Evolutionary conservation across 176 grass and related monocot genomes (phyloP).

Genomic region (Otatea glauca): DNA sequence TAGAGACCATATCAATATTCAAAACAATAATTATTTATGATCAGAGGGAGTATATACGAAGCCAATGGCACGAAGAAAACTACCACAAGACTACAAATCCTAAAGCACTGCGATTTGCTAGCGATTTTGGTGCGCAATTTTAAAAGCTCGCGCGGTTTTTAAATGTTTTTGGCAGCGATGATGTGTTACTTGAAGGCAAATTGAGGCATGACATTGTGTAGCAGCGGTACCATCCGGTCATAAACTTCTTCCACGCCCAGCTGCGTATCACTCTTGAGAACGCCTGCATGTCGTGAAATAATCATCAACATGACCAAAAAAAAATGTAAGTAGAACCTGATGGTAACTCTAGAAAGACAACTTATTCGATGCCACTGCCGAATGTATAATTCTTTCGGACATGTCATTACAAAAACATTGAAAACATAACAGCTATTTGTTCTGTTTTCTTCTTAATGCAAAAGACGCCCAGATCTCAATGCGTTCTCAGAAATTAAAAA

Average conservation of each 20-base stretch:
- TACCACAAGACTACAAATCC: not conserved
- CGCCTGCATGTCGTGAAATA: constrained; percentile 39
- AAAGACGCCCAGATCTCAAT: too few relatives aligned
- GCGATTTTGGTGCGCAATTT: not conserved
- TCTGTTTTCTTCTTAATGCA: too few relatives aligned
- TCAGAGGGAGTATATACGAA: not conserved
- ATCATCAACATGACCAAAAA: not conserved
- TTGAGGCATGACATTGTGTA: not conserved
- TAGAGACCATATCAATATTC: too few relatives aligned
- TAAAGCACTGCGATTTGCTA: not conserved
- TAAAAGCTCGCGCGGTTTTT: not conserved
- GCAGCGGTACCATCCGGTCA: constrained; percentile 65
- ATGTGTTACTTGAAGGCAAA: not conserved
- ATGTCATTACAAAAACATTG: not conserved
- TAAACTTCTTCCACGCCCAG: constrained; percentile 76
- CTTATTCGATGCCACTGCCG: not conserved
- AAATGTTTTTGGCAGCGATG: not conserved
- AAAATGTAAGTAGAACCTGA: too few relatives aligned
- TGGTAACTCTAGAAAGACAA: too few relatives aligned
- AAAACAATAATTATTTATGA: too few relatives aligned
- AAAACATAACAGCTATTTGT: too few relatives aligned
- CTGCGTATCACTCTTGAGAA: constrained; percentile 66
- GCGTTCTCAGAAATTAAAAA: too few relatives aligned
- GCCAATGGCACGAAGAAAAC: not conserved
- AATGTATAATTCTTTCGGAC: not conserved